Evolutionary conservation across 768 basidiomycete species (phyloP).

Genomic region (Boletus edulis): DNA sequence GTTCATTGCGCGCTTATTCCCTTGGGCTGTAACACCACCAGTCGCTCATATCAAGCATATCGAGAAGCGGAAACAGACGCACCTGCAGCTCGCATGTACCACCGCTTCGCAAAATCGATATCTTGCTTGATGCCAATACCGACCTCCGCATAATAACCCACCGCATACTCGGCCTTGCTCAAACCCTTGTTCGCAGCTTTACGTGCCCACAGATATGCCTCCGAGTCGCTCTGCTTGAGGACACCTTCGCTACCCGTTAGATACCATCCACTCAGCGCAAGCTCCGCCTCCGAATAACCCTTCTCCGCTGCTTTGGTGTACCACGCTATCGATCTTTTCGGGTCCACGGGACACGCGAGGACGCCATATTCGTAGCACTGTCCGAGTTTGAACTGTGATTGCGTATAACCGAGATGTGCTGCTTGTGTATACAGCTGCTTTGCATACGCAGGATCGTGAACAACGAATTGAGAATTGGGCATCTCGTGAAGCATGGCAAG

Average conservation of each 20-base stretch:
- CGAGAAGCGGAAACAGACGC: conserved; percentile 27
- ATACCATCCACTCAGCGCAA: conserved; percentile 98
- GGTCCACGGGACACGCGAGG: conserved; percentile 88
- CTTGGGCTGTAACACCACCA: conserved; percentile 66
- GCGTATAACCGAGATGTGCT: conserved; percentile 90
- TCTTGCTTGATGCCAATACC: conserved; percentile 98
- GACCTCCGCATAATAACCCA: conserved; percentile 97
- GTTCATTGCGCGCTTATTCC: conserved; percentile 97
- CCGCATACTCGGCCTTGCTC: conserved; percentile 97
- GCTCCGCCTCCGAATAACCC: conserved; percentile 91
- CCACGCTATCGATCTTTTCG: conserved; percentile 94
- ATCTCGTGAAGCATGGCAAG: conserved; percentile 85
- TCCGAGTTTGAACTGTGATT: conserved; percentile 93
- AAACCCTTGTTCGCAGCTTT: conserved; percentile 95
- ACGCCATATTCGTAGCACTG: conserved; percentile 93
- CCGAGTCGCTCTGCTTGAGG: conserved; percentile 95
- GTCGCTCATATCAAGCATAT: neutral
- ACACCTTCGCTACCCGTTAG: conserved; percentile 94
- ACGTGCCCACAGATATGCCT: conserved; percentile 98
- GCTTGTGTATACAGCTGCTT: conserved; percentile 86
- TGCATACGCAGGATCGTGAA: conserved; percentile 78
- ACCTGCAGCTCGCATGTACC: conserved; percentile 99
- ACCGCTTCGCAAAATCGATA: conserved; percentile 91
- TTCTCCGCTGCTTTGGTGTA: conserved; percentile 98
- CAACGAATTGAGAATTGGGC: conserved; percentile 62